These are phyloP conservation scores for Dactylorhiza incarnata DNA, from an alignment of 106 monocot genomes.

Conservation along the genomic window DNA sequence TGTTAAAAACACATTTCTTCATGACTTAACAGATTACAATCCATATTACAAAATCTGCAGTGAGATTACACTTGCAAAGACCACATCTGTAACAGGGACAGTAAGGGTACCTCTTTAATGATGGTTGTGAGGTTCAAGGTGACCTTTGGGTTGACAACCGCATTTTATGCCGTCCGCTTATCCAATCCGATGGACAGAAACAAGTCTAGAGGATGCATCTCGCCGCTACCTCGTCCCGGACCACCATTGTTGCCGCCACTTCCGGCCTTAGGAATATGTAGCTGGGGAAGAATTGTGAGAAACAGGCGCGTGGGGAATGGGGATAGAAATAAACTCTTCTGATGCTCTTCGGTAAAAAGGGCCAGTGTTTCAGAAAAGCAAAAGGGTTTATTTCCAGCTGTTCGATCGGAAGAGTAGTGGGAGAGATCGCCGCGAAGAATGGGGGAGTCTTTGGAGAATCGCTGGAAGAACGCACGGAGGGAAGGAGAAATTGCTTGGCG, in stretches of 20 bases:
- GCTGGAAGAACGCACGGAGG: too few relatives aligned
- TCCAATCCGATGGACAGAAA: slow-evolving; percentile 79
- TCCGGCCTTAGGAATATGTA: neutral
- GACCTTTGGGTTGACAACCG: slow-evolving; percentile 77
- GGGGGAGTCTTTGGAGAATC: too few relatives aligned
- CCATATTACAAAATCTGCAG: neutral
- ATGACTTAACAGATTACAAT: neutral
- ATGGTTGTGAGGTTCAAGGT: slow-evolving; percentile 82
- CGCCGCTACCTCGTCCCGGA: slow-evolving; percentile 9
- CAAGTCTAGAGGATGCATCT: slow-evolving; percentile 43
- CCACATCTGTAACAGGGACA: neutral
- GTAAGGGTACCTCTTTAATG: slow-evolving; percentile 62
- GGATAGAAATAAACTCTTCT: too few relatives aligned
- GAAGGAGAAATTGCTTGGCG: too few relatives aligned
- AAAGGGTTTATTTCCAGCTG: too few relatives aligned
- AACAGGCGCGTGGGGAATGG: too few relatives aligned
- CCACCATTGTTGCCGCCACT: slow-evolving; percentile 10
- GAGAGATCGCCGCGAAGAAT: too few relatives aligned
- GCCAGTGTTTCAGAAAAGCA: too few relatives aligned
- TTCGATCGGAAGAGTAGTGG: too few relatives aligned
- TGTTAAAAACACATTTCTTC: neutral
- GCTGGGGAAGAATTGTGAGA: neutral
- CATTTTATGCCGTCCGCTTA: slow-evolving; percentile 77
- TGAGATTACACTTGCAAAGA: too few relatives aligned
- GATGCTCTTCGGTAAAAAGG: too few relatives aligned